Evolutionary conservation across 2,329 filamentous ascomycete species (phyloP), one percentile per base, ranked within the genome.

Genomic region (Harringtonia lauricola): DNA sequence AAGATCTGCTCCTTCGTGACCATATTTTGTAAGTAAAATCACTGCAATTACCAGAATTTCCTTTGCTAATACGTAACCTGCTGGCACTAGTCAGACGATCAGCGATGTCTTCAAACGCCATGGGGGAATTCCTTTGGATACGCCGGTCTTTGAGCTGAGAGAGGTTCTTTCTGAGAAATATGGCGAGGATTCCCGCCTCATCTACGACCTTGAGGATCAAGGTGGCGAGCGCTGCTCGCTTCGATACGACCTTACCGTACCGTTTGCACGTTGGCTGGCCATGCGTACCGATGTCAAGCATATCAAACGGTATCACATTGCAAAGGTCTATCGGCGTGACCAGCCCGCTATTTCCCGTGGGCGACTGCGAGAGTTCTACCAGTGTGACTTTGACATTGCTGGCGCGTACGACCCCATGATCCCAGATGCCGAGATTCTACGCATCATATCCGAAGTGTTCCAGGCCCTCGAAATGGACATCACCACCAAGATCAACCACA

Each of bases 341-440:
- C 46, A 48, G 36, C 49, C 49, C 29, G 83, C 86, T 49, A 87
- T 95, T 68, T 86, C 82, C 50, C 92, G 94, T 61, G 89, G 89
- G 40, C 78, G 89, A 42, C 92, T 94, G 83, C 77, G 89, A 56
- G 89, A 95, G 64, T 95, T 94, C 64, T 94, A 94, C 67, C 89
- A 95, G 64, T 95, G 89, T 67, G 89, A 95, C 65, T 92, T 95
- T 58, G 89, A 95, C 60, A 89, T 95, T 64, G 88, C 89, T 10
- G 88, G 89, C 47, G 70, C 67, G 34, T 92, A 87, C 66, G 89
- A 95, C 59, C 65, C 85, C 41, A 95, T 95, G 88, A 73, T 95
- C 18, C 86, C 89, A 43, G 89, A 95, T 57, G 84, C 87, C 30
- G 88, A 95, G 65, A 82, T 95, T 47, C 66, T 95, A 53, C 74